Percentiles rank a stretch among this genome's conserved stretches.
phyloP scores from a whole-genome alignment of 768 basidiomycete genomes.

The Tremella yokohamensis region DNA sequence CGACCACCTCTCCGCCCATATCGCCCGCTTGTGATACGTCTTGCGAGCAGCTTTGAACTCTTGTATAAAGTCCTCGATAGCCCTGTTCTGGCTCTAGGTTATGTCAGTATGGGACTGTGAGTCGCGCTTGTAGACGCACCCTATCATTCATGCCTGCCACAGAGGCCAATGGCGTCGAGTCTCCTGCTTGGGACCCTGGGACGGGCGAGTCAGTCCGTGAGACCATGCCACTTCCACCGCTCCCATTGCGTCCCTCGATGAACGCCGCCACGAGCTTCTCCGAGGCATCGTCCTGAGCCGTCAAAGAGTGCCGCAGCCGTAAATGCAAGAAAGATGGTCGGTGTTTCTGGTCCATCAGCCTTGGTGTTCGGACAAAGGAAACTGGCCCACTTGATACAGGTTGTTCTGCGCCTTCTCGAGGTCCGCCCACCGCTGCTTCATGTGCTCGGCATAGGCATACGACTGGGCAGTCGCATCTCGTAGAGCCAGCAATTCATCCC shows the following conservation, averaged over 20 bases:
- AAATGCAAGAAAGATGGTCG: slow-evolving; percentile 82
- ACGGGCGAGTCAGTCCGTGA: slow-evolving; percentile 44
- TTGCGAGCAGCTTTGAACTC: slow-evolving; percentile 84
- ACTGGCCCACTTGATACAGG: slow-evolving; percentile 68
- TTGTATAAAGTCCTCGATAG: slow-evolving; percentile 80
- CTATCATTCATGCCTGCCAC: slow-evolving; percentile 12
- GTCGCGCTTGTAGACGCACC: slow-evolving; percentile 9
- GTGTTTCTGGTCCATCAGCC: slow-evolving; percentile 60
- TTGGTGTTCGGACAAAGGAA: neutral
- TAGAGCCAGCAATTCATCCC: slow-evolving; percentile 70
- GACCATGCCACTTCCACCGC: slow-evolving; percentile 4
- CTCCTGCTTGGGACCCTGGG: slow-evolving; percentile 14
- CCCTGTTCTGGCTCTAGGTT: slow-evolving; percentile 47
- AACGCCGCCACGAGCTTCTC: slow-evolving; percentile 81
- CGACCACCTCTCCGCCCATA: slow-evolving; percentile 86
- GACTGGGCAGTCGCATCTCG: slow-evolving; percentile 78
- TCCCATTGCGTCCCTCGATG: slow-evolving; percentile 59
- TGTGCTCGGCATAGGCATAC: slow-evolving; percentile 76
- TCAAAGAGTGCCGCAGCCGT: slow-evolving; percentile 80
- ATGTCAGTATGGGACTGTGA: neutral
- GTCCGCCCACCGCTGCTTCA: slow-evolving; percentile 80
- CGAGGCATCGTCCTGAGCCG: slow-evolving; percentile 82
- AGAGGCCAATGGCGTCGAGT: slow-evolving; percentile 6
- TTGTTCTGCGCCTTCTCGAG: slow-evolving; percentile 83
- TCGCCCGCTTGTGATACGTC: slow-evolving; percentile 85